Conservation (phyloP, 495 filamentous ascomycete species). For the Penicillium tannophilum region DNA sequence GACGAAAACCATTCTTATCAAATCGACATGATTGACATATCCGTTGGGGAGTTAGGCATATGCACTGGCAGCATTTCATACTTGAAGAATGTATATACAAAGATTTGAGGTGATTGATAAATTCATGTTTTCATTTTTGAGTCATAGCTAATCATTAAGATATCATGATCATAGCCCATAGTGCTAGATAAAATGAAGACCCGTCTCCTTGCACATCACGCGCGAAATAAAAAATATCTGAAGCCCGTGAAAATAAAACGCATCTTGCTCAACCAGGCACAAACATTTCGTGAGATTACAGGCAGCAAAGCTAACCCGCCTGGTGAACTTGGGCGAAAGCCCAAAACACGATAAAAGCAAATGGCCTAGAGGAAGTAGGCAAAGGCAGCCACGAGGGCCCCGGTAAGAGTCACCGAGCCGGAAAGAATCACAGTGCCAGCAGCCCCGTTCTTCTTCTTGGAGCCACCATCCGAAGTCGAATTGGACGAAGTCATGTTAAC, state of each 20-base stretch:
- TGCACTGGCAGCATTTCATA: neutral
- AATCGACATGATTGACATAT: conserved; percentile 6
- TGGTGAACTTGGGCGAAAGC: neutral
- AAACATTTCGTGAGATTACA: neutral
- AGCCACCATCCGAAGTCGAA: neutral
- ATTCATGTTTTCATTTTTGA: neutral
- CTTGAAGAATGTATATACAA: neutral
- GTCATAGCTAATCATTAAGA: conserved; percentile 1
- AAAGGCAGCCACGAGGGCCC: conserved; percentile 19
- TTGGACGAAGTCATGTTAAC: conserved; percentile 2
- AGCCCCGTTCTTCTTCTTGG: neutral
- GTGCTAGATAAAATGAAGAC: neutral
- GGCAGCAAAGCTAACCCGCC: neutral
- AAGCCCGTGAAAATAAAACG: neutral
- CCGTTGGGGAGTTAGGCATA: too few relatives aligned
- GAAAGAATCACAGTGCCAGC: conserved; percentile 11
- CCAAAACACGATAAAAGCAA: neutral
- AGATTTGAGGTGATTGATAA: neutral
- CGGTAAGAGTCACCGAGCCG: conserved; percentile 8
- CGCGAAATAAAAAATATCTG: neutral
- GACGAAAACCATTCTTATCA: conserved; percentile 48
- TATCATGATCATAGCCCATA: neutral
- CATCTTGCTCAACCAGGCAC: neutral
- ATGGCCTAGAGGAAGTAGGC: conserved; percentile 13
- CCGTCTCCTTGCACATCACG: neutral